phyloP scores from a whole-genome alignment of 768 basidiomycete species.

The Lactarius hengduanensis region DNA sequence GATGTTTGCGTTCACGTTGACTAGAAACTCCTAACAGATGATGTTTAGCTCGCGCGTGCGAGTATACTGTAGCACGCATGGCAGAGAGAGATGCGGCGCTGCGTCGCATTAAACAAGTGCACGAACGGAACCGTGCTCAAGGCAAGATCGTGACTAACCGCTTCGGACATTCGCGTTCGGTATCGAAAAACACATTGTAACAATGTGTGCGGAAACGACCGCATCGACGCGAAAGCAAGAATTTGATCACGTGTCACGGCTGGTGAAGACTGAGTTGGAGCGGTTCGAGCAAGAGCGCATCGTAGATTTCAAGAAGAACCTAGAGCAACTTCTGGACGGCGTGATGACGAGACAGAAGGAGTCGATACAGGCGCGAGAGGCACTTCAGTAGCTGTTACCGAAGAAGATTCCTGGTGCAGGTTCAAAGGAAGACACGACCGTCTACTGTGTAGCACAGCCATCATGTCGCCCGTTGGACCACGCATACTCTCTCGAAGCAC shows the following conservation, averaged over 20 bases:
- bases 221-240: conserved; percentile 84
- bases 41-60: conserved; percentile 88
- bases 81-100: conserved; percentile 77
- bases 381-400: conserved; percentile 24
- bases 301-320: conserved; percentile 83
- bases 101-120: conserved; percentile 64
- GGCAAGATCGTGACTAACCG: conserved; percentile 71
- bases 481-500: no score
- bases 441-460: background rate
- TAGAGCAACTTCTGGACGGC: conserved; percentile 83
- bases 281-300: conserved; percentile 93
- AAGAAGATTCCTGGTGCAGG: conserved; percentile 25
- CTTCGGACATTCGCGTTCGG: conserved; percentile 38
- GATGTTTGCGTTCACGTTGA: background rate
- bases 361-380: conserved; percentile 41
- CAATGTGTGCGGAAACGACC: conserved; percentile 74
- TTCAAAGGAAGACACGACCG: conserved; percentile 5
- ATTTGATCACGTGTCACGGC: conserved; percentile 82
- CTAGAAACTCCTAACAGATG: conserved; percentile 45
- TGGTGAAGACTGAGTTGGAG: conserved; percentile 73
- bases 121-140: conserved; percentile 81
- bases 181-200: background rate
- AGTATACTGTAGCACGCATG: conserved; percentile 61
- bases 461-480: background rate
- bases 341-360: conserved; percentile 83